Evolutionary conservation across 805 yeast species (phyloP).

Genomic region (Torulaspora franciscae): DNA sequence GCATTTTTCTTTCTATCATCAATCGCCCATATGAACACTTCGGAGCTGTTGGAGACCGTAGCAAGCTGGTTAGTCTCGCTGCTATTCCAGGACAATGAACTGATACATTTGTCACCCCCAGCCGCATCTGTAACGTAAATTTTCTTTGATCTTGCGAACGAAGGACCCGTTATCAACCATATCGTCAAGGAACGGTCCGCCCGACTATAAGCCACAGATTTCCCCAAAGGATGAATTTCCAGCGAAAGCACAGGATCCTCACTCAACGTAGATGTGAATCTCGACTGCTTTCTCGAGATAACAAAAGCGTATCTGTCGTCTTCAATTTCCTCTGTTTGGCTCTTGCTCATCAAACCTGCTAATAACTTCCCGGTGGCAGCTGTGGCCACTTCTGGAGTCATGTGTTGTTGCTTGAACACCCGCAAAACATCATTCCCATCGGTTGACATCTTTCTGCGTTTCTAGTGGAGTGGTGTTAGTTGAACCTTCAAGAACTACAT

Average conservation of each 20-base stretch:
- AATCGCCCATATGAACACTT: constrained; percentile 24
- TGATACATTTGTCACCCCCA: constrained; percentile 20
- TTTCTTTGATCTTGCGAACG: constrained; percentile 15
- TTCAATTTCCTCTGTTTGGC: constrained; percentile 16
- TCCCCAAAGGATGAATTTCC: constrained; percentile 29
- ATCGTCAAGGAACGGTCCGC: constrained; percentile 32
- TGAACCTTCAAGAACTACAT: neutral
- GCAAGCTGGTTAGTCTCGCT: constrained; percentile 22
- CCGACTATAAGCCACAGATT: constrained; percentile 28
- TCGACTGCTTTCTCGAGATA: constrained; percentile 19
- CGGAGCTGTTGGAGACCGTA: constrained; percentile 22
- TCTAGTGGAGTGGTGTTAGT: neutral
- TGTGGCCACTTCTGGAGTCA: constrained; percentile 7
- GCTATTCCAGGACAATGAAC: constrained; percentile 29
- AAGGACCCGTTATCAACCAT: constrained; percentile 17
- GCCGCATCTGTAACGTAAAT: constrained; percentile 16
- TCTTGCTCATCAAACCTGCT: constrained; percentile 8
- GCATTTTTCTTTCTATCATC: constrained; percentile 14
- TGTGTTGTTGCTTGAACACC: constrained; percentile 2
- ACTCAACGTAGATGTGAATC: constrained; percentile 17
- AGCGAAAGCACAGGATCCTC: constrained; percentile 25
- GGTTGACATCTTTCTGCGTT: neutral
- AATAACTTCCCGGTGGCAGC: constrained; percentile 9
- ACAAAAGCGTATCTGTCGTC: constrained; percentile 25
- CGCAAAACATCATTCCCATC: neutral